Percentiles rank a stretch among this genome's conserved stretches.
phyloP scores from a whole-genome alignment of 495 filamentous ascomycete species.

The Sporormia fimetaria region DNA sequence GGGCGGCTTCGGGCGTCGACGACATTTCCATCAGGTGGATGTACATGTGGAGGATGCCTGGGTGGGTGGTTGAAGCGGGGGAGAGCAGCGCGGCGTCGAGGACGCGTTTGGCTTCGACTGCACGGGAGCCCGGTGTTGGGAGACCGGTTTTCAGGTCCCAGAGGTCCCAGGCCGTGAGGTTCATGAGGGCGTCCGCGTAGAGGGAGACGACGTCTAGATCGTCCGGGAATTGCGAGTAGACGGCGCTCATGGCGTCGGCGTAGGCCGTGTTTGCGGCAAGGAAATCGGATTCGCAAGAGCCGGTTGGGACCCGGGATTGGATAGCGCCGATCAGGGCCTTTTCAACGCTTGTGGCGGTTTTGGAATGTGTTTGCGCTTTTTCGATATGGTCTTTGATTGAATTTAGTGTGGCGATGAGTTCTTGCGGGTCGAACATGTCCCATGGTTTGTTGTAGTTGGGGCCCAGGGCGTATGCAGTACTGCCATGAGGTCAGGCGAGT shows the following conservation, averaged over 20 bases:
- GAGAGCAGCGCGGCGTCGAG: slow-evolving; percentile 42
- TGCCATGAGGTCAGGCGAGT: background rate
- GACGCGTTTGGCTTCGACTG: slow-evolving; percentile 44
- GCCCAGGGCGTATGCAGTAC: slow-evolving; percentile 49
- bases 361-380: slow-evolving; percentile 34
- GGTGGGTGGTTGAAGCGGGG: slow-evolving; percentile 35
- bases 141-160: slow-evolving; percentile 52
- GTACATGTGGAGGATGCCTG: slow-evolving; percentile 57
- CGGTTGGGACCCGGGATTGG: slow-evolving; percentile 42
- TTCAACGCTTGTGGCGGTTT: slow-evolving; percentile 36
- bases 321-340: slow-evolving; percentile 48
- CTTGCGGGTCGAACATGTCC: slow-evolving; percentile 51
- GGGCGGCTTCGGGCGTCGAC: slow-evolving; percentile 44
- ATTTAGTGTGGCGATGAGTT: slow-evolving; percentile 38
- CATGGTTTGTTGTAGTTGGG: slow-evolving; percentile 70
- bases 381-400: slow-evolving; percentile 37
- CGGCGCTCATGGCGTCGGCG: slow-evolving; percentile 48
- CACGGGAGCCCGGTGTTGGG: slow-evolving; percentile 42
- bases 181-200: slow-evolving; percentile 58
- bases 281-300: slow-evolving; percentile 34
- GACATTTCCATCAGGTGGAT: slow-evolving; percentile 73
- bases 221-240: slow-evolving; percentile 42
- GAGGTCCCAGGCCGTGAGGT: slow-evolving; percentile 54
- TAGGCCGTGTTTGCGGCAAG: slow-evolving; percentile 46
- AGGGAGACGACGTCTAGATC: slow-evolving; percentile 52